Evolutionary conservation across 2,329 filamentous ascomycete genomes (phyloP).

Genomic region (Cadophora gregata): DNA sequence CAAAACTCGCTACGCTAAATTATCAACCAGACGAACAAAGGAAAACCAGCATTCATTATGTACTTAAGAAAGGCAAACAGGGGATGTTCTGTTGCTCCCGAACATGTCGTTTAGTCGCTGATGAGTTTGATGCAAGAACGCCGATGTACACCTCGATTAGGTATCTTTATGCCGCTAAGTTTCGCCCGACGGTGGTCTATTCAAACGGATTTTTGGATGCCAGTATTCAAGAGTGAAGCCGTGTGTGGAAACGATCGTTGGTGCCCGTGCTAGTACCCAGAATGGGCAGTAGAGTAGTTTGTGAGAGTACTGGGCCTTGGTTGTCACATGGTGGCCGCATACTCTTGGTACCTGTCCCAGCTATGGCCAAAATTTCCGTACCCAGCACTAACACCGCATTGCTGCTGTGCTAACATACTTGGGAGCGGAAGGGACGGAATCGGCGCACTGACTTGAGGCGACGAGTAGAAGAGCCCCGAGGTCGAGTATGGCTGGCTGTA

Average conservation of each 20-base stretch:
- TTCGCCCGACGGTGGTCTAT: conserved; percentile 33
- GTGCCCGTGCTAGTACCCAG: conserved; percentile 48
- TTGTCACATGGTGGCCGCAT: conserved; percentile 86
- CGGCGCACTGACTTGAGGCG: conserved; percentile 74
- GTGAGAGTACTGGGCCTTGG: conserved; percentile 50
- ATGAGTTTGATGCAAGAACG: conserved; percentile 41
- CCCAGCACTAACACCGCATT: conserved; percentile 79
- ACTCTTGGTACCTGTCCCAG: conserved; percentile 87
- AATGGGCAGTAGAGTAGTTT: conserved; percentile 55
- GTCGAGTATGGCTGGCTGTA: conserved; percentile 81
- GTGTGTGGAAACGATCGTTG: conserved; percentile 31
- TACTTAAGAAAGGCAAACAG: conserved; percentile 35
- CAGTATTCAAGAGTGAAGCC: conserved; percentile 29
- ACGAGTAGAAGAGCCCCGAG: conserved; percentile 78
- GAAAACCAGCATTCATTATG: conserved; percentile 44
- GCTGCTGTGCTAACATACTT: conserved; percentile 82
- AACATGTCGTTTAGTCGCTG: conserved; percentile 44
- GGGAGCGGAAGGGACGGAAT: conserved; percentile 81
- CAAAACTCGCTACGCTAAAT: conserved; percentile 59
- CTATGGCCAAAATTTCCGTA: conserved; percentile 74
- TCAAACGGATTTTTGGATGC: conserved; percentile 27
- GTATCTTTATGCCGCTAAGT: conserved; percentile 45
- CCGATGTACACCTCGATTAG: conserved; percentile 35
- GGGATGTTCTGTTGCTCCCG: conserved; percentile 38
- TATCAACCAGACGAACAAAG: conserved; percentile 47